Conservation (phyloP, 345 rosid species). For the Corchorus capsularis region DNA sequence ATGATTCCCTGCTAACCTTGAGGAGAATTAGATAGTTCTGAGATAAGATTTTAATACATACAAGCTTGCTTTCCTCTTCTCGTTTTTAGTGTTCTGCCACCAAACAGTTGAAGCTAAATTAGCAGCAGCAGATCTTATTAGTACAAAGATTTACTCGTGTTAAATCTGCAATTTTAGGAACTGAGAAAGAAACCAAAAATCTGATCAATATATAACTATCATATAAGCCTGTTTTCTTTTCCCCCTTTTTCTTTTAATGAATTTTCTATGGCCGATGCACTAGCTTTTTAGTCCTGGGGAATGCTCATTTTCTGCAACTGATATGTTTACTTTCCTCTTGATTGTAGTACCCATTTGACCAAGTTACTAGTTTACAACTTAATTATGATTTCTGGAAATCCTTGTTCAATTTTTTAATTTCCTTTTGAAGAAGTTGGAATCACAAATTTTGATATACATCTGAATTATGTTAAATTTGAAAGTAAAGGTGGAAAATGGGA, state of each 20-base stretch:
- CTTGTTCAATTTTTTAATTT: not conserved
- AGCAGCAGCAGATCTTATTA: not conserved
- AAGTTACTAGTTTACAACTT: not conserved
- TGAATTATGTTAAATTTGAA: not conserved
- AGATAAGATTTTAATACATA: not conserved
- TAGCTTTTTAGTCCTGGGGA: no score
- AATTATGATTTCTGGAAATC: not conserved
- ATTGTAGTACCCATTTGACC: not conserved
- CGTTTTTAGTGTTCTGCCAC: not conserved
- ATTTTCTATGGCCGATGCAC: no score
- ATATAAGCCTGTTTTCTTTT: not conserved
- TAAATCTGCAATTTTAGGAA: not conserved
- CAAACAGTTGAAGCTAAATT: slow-evolving; percentile 5
- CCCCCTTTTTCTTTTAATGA: no score
- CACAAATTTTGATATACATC: not conserved
- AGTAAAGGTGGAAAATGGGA: not conserved
- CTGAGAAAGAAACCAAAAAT: not conserved
- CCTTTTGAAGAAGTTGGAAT: not conserved
- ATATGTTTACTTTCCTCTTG: not conserved
- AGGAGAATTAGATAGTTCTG: not conserved
- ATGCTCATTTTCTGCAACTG: no score
- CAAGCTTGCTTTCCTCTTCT: not conserved
- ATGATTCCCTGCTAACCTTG: not conserved
- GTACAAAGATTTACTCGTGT: not conserved
- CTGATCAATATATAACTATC: not conserved